Percentiles rank a stretch among this genome's conserved stretches.
phyloP scores from a whole-genome alignment of 2,329 filamentous ascomycete genomes.

The Neofusicoccum kwambonambiense region DNA sequence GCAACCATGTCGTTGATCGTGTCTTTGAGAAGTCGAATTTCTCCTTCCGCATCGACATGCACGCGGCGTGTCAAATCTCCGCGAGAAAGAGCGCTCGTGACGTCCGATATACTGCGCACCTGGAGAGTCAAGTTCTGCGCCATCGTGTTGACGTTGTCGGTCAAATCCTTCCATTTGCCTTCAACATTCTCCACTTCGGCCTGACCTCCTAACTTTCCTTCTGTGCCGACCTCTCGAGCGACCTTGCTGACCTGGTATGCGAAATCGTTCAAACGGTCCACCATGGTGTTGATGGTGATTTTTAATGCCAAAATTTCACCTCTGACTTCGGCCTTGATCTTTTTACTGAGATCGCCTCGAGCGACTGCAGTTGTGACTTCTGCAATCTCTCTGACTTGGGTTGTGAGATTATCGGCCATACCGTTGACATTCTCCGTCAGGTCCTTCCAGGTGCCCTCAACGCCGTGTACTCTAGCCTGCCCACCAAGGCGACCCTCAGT shows the following conservation, averaged over 20 bases:
- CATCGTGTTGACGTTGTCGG: slow-evolving; percentile 68
- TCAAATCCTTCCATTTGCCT: slow-evolving; percentile 66
- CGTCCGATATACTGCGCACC: slow-evolving; percentile 88
- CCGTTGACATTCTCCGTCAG: slow-evolving; percentile 55
- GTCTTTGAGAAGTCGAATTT: slow-evolving; percentile 89
- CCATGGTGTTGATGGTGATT: slow-evolving; percentile 76
- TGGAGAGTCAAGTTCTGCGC: slow-evolving; percentile 63
- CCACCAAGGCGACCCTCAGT: slow-evolving; percentile 53
- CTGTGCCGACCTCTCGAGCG: slow-evolving; percentile 63
- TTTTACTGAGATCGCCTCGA: slow-evolving; percentile 52
- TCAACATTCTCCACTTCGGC: slow-evolving; percentile 64
- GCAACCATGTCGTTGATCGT: slow-evolving; percentile 99
- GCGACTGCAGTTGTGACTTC: slow-evolving; percentile 55
- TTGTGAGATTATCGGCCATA: slow-evolving; percentile 53
- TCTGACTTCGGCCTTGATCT: slow-evolving; percentile 53
- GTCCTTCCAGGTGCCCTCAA: slow-evolving; percentile 55
- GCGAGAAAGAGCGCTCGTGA: slow-evolving; percentile 91
- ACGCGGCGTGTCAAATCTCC: slow-evolving; percentile 96
- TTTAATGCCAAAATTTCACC: slow-evolving; percentile 64
- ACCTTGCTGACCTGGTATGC: slow-evolving; percentile 66
- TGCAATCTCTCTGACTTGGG: slow-evolving; percentile 54
- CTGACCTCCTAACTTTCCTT: slow-evolving; percentile 63
- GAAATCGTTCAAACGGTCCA: slow-evolving; percentile 63
- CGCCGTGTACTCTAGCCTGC: slow-evolving; percentile 53
- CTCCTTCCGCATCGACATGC: slow-evolving; percentile 89